phyloP scores from a whole-genome alignment of 1,139 yeast species.

The Arxiozyma telluris region DNA sequence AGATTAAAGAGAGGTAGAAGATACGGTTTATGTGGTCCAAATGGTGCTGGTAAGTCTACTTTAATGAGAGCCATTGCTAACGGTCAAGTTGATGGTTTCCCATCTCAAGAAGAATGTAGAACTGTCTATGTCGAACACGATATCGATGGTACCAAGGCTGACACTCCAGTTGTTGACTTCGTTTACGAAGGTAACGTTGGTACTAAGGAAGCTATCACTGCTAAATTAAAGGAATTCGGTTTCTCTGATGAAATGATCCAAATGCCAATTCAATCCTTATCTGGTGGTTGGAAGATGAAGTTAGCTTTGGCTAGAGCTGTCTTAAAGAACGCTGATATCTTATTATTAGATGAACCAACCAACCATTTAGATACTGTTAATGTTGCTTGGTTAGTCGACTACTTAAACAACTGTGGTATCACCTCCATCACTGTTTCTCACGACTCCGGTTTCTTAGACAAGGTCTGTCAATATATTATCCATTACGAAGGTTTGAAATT shows the following conservation, averaged over 20 bases:
- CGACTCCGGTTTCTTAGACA: constrained; percentile 99
- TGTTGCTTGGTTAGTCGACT: constrained; percentile 99
- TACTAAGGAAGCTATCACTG: constrained; percentile 58
- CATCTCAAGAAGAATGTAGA: constrained; percentile 95
- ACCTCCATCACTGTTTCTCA: constrained; percentile 98
- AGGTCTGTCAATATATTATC: constrained; percentile 94
- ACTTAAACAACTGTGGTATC: constrained; percentile 96
- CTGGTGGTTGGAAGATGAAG: constrained; percentile 99
- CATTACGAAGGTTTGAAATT: constrained; percentile 99
- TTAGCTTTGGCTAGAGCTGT: constrained; percentile 99
- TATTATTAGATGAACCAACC: constrained; percentile 98
- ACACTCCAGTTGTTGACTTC: constrained; percentile 84
- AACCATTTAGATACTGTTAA: constrained; percentile 99
- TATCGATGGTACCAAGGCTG: constrained; percentile 96
- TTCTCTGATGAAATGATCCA: constrained; percentile 86
- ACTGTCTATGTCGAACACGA: constrained; percentile 99
- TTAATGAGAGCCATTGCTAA: constrained; percentile 99
- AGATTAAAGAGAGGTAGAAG: constrained; percentile 99
- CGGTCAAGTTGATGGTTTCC: constrained; percentile 99
- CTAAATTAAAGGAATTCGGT: constrained; percentile 76
- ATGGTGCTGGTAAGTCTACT: constrained; percentile 99
- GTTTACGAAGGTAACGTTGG: constrained; percentile 82
- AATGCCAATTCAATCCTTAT: constrained; percentile 90
- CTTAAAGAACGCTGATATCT: constrained; percentile 95
- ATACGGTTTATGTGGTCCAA: constrained; percentile 99